A percentile compares a stretch with the other conserved stretches of the same genome.
These are phyloP conservation scores for Aspergillus arachidicola DNA, from an alignment of 2,329 filamentous ascomycete species.

Conservation along the genomic window DNA sequence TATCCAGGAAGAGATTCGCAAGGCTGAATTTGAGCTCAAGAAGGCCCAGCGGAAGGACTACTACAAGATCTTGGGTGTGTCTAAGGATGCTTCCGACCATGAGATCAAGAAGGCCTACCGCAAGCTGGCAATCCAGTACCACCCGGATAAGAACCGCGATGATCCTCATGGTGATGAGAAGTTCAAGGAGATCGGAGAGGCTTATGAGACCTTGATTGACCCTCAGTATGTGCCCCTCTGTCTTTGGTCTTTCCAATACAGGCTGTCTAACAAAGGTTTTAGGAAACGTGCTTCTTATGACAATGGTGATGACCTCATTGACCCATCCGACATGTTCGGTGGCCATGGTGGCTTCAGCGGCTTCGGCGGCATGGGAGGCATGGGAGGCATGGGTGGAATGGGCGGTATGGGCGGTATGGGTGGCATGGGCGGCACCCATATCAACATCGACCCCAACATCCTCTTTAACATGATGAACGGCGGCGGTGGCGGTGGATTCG, in stretches of 20 bases:
- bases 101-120: constrained; percentile 97
- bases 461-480: constrained; percentile 84
- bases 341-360: constrained; percentile 55
- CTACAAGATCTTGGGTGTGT: constrained; percentile 91
- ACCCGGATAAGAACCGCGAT: constrained; percentile 92
- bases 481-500: constrained; percentile 52
- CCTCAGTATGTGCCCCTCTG: constrained; percentile 68
- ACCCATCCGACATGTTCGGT: constrained; percentile 83
- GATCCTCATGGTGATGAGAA: constrained; percentile 81
- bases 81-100: constrained; percentile 79
- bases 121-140: constrained; percentile 88
- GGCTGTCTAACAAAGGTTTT: constrained; percentile 16
- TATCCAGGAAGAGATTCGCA: constrained; percentile 81
- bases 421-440: constrained; percentile 50
- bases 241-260: background rate
- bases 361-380: constrained; percentile 62
- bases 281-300: constrained; percentile 90
- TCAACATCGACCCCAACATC: constrained; percentile 72
- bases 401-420: constrained; percentile 61
- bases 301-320: constrained; percentile 86
- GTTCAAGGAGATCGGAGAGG: constrained; percentile 98
- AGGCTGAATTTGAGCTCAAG: constrained; percentile 93
- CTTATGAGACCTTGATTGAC: constrained; percentile 94
- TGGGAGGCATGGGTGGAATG: constrained; percentile 45
- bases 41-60: constrained; percentile 98